Percentiles rank a stretch among this genome's conserved stretches.
These are phyloP conservation scores for Maudiozyma turicensis DNA, from an alignment of 805 yeast genomes.

Conservation along the genomic window DNA sequence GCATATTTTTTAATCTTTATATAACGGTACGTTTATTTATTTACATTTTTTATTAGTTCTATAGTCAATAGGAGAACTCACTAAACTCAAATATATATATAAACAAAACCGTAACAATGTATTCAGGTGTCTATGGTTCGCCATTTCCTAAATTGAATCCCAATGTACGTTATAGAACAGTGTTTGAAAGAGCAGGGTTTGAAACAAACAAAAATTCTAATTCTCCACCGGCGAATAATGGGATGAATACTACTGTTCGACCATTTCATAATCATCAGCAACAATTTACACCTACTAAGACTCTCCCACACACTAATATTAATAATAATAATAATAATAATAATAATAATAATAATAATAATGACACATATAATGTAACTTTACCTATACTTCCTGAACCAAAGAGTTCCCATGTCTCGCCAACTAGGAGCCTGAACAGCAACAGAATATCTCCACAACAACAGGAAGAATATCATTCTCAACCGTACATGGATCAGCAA, in stretches of 20 bases:
- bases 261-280: background rate
- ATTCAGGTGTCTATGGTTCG: slow-evolving; percentile 29
- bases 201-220: slow-evolving; percentile 29
- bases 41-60: too few species aligned
- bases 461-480: too few species aligned
- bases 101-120: slow-evolving; percentile 5
- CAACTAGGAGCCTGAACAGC: background rate
- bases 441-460: background rate
- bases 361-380: too few species aligned
- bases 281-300: background rate
- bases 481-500: too few species aligned
- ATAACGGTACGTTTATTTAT: too few species aligned
- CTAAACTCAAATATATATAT: too few species aligned
- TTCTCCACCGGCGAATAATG: background rate
- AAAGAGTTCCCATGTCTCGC: background rate
- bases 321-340: too few species aligned
- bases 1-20: too few species aligned
- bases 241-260: background rate
- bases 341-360: too few species aligned
- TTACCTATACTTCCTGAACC: too few species aligned
- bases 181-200: slow-evolving; percentile 76
- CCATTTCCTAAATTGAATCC: slow-evolving; percentile 64
- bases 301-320: too few species aligned
- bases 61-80: too few species aligned
- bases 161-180: slow-evolving; percentile 52